Conservation (phyloP, 768 basidiomycete genomes). For the Tulasnella sp. region DNA sequence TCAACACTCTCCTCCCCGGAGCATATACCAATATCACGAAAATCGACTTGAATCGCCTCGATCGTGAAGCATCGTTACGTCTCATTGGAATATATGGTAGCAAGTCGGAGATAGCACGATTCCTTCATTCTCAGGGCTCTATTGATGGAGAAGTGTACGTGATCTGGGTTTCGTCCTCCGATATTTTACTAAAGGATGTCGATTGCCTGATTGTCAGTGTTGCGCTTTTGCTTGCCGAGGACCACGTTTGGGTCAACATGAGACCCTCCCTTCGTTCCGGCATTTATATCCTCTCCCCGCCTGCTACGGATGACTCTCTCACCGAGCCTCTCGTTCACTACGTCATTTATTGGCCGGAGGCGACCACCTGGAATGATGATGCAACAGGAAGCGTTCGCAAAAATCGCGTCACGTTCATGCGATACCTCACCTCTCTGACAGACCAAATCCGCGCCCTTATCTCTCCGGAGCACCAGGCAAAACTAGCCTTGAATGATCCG, state of each 20-base stretch:
- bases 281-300: slow-evolving; percentile 48
- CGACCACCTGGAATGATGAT: slow-evolving; percentile 53
- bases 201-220: neutral
- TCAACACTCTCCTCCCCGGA: slow-evolving; percentile 55
- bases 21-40: slow-evolving; percentile 59
- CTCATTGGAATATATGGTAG: slow-evolving; percentile 64
- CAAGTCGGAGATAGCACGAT: slow-evolving; percentile 54
- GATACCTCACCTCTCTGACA: slow-evolving; percentile 62
- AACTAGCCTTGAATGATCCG: slow-evolving; percentile 50
- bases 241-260: slow-evolving; percentile 37
- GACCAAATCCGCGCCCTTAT: slow-evolving; percentile 60
- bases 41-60: slow-evolving; percentile 60
- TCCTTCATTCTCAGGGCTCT: slow-evolving; percentile 48
- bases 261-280: slow-evolving; percentile 53
- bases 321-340: slow-evolving; percentile 43
- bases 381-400: slow-evolving; percentile 48
- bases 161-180: neutral
- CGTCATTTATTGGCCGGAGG: slow-evolving; percentile 65
- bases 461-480: slow-evolving; percentile 53
- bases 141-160: slow-evolving; percentile 52
- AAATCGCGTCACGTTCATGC: slow-evolving; percentile 65
- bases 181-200: slow-evolving; percentile 39
- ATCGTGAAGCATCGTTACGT: slow-evolving; percentile 49
- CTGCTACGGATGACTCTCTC: neutral
- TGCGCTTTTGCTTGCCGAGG: slow-evolving; percentile 9